Evolutionary conservation across 1,139 yeast species (phyloP), one percentile per base, ranked within the genome.

Genomic region (Pichia sp.): DNA sequence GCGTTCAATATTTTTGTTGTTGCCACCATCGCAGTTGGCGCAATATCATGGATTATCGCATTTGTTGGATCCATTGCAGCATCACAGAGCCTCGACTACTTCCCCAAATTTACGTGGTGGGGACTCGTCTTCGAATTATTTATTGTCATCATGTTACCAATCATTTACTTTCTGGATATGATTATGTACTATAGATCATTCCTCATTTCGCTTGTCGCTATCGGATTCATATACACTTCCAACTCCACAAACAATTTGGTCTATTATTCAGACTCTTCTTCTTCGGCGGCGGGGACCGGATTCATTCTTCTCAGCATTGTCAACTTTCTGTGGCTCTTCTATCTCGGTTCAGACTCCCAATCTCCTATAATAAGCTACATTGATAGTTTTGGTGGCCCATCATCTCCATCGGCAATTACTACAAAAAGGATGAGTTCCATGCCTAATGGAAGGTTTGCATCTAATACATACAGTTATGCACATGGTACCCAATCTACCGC

Each of bases 101-200:
- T 79, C 56, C 96, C 96, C 2, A 74, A 77, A 47, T 83, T 91
- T 59, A 74, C 93, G 8, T 91, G 98, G 98, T 91, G 98, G 98
- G 95, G 95, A 3, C 61, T 91, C n/a, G 91, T 83, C 7, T 91
- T 77, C 53, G 77, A 91, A 61, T 64, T 87, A 24, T 47, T 83
- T 25, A 54, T 86, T 27, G 69, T 84, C 22, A 46, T 66, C 7
- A 59, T 72, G 24, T 67, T 87, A 34, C 60, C 78, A 21, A 53
- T 75, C 29, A 64, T 85, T 26, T 82, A 86, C 50, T 68, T 79
- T 39, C 73, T 74, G 51, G 80, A 83, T 58, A 64, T 77, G 35
- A 67, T 85, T 41, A 87, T 83, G 54, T 69, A 76, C 45, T 86
- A 91, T 62, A 74, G 83, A 44, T 64, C 72, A 48, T 77, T 82